Conservation (phyloP, 495 filamentous ascomycete genomes). For the Aspergillus panamensis region DNA sequence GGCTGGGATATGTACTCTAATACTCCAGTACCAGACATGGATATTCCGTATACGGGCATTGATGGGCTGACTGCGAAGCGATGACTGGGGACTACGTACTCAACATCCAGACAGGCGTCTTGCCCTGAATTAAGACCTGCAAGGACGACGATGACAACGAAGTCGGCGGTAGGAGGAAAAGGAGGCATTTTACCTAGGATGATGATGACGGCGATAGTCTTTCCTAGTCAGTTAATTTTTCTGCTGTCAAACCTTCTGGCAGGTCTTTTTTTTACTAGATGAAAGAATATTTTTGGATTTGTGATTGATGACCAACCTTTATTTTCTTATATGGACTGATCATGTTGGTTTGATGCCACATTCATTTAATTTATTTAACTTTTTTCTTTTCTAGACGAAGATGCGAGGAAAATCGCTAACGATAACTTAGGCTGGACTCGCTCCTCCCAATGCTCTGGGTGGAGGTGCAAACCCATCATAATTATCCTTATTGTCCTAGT, state of each 20-base stretch:
- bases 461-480: neutral
- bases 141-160: neutral
- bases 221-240: too few species aligned
- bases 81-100: neutral
- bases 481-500: neutral
- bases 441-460: neutral
- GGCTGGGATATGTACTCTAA: neutral
- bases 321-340: constrained; percentile 2
- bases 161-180: neutral
- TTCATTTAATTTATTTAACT: too few species aligned
- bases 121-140: too few species aligned
- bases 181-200: neutral
- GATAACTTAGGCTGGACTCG: neutral
- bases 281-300: too few species aligned
- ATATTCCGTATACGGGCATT: constrained; percentile 3
- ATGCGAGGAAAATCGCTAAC: constrained; percentile 5
- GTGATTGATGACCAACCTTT: neutral
- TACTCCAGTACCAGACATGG: constrained; percentile 4
- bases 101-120: neutral
- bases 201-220: too few species aligned
- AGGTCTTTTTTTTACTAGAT: neutral
- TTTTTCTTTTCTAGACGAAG: neutral
- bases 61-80: neutral
- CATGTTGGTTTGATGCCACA: neutral
- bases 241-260: too few species aligned